These are phyloP conservation scores for Cylindrodendrum hubeiense DNA, from an alignment of 2,329 filamentous ascomycete genomes.

Conservation along the genomic window DNA sequence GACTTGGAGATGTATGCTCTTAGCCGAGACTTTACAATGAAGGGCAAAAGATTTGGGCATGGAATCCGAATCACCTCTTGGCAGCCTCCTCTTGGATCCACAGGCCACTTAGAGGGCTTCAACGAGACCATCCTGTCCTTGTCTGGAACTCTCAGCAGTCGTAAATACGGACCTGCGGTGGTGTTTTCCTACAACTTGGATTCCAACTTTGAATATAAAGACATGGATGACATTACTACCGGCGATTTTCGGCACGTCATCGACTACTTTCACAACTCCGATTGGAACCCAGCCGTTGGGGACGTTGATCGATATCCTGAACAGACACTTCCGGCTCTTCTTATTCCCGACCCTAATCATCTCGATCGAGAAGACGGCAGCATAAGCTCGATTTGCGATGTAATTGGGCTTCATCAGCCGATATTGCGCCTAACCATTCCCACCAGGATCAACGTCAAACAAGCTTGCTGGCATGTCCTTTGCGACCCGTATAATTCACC, in stretches of 20 bases:
- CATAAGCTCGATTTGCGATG: neutral
- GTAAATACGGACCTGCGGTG: neutral
- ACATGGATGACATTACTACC: conserved; percentile 11
- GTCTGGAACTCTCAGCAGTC: neutral
- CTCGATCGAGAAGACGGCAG: neutral
- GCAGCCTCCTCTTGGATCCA: neutral
- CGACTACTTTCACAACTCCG: conserved; percentile 5
- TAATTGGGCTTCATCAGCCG: neutral
- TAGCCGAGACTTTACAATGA: neutral
- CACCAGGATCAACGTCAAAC: neutral
- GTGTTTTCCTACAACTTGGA: conserved; percentile 5
- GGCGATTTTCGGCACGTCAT: conserved; percentile 1
- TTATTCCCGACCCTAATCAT: neutral
- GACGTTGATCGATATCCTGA: neutral
- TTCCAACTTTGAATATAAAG: neutral
- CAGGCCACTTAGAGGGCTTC: conserved; percentile 6
- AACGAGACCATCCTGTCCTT: neutral
- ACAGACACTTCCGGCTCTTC: neutral
- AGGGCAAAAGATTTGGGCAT: conserved; percentile 3
- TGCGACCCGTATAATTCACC: neutral
- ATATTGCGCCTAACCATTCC: neutral
- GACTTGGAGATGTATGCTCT: conserved; percentile 1
- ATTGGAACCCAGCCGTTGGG: conserved; percentile 3
- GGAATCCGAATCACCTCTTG: neutral
- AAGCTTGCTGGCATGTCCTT: conserved; percentile 2